phyloP scores from a whole-genome alignment of 208 protist genomes.

The Naegleria gruberi region DNA sequence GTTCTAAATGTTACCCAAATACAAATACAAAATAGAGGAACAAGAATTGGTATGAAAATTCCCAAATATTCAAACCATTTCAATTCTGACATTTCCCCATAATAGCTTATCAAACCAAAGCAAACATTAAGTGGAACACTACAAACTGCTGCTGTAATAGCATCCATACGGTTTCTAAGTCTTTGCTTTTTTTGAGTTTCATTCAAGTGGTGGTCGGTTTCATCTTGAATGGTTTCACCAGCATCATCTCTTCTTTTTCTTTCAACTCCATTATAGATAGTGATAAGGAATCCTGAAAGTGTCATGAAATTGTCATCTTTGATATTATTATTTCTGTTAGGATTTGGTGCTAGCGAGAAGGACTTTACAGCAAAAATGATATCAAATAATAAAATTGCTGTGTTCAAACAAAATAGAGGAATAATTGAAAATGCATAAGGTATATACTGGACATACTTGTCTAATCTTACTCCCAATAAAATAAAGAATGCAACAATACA shows the following conservation, averaged over 20 bases:
- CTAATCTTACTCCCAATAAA: neutral
- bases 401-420: neutral
- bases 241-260: neutral
- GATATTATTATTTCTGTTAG: neutral
- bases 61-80: neutral
- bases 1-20: neutral
- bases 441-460: neutral
- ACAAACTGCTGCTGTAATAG: neutral
- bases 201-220: neutral
- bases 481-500: neutral
- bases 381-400: neutral
- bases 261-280: neutral
- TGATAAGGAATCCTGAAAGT: neutral
- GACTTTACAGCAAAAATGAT: neutral
- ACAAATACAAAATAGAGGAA: neutral
- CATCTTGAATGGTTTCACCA: neutral
- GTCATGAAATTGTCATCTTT: slow-evolving; percentile 4
- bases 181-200: neutral
- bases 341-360: neutral
- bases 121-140: neutral
- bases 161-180: neutral
- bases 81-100: neutral
- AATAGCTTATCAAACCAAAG: neutral
- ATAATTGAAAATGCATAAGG: neutral
- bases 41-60: neutral